Evolutionary conservation across 805 yeast species (phyloP).

Genomic region (Wickerhamiella bombiphila): DNA sequence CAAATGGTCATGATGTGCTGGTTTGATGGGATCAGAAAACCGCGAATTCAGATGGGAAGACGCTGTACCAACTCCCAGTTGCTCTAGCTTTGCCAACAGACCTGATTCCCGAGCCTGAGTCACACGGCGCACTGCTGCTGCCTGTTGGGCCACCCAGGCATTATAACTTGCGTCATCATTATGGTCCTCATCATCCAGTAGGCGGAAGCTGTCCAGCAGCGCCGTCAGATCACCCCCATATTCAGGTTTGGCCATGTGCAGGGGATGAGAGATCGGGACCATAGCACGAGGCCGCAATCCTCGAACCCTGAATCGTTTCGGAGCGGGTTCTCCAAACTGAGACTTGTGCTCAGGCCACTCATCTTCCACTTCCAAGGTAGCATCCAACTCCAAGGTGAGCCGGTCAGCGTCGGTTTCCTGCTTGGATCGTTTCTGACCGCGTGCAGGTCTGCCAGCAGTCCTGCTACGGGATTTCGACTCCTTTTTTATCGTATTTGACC

Average conservation of each 20-base stretch:
- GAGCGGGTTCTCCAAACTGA: neutral
- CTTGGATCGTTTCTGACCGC: neutral
- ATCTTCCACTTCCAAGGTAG: neutral
- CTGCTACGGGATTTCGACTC: neutral
- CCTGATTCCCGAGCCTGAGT: slow-evolving; percentile 32
- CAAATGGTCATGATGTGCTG: slow-evolving; percentile 58
- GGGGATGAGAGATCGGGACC: slow-evolving; percentile 41
- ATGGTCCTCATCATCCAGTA: slow-evolving; percentile 52
- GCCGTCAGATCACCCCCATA: slow-evolving; percentile 27
- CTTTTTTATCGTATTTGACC: neutral
- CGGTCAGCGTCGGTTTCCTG: neutral
- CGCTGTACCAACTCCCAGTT: slow-evolving; percentile 14
- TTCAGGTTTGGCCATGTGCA: slow-evolving; percentile 35
- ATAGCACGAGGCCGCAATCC: neutral
- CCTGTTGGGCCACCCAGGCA: slow-evolving; percentile 40
- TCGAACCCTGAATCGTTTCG: slow-evolving; percentile 1
- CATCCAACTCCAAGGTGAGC: neutral
- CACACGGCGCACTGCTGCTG: slow-evolving; percentile 29
- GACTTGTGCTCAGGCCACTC: neutral
- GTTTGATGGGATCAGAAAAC: slow-evolving; percentile 34
- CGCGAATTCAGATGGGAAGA: slow-evolving; percentile 22
- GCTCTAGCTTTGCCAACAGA: slow-evolving; percentile 20
- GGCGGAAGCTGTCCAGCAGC: slow-evolving; percentile 40
- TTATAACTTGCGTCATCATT: slow-evolving; percentile 20
- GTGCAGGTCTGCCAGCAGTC: neutral